Percentiles rank a stretch among this genome's conserved stretches.
Conservation (phyloP, 805 yeast genomes). For the Kluyveromyces lactis region DNA sequence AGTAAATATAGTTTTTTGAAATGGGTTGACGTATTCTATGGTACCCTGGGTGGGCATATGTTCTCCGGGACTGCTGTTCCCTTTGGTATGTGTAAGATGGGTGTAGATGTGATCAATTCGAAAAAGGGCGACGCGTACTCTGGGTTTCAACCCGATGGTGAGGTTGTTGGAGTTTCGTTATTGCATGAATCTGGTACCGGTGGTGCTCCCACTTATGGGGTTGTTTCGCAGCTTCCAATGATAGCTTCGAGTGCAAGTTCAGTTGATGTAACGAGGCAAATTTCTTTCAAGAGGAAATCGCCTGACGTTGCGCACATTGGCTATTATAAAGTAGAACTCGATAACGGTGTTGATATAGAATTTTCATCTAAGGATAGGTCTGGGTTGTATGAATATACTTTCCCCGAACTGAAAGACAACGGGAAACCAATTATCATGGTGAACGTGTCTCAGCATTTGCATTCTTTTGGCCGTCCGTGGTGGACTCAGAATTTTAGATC, state of each 20-base stretch:
- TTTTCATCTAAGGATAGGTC: conserved; percentile 25
- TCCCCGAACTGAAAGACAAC: conserved; percentile 8
- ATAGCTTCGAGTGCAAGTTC: conserved; percentile 9
- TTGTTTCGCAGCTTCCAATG: conserved; percentile 28
- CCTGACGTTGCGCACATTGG: conserved; percentile 24
- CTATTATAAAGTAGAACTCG: conserved; percentile 18
- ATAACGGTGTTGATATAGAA: conserved; percentile 20
- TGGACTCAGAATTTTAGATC: conserved; percentile 29
- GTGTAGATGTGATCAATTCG: conserved; percentile 25
- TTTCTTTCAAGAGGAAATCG: conserved; percentile 9
- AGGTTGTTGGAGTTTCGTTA: conserved; percentile 29
- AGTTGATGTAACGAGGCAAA: conserved; percentile 9
- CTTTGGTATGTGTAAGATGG: conserved; percentile 33
- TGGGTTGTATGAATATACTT: conserved; percentile 23
- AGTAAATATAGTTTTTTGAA: conserved; percentile 5
- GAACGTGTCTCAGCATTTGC: conserved; percentile 26
- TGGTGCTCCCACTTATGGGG: conserved; percentile 33
- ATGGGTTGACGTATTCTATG: conserved; percentile 30
- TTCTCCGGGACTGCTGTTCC: conserved; percentile 32
- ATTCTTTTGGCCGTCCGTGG: conserved; percentile 24
- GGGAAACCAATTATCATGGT: conserved; percentile 15
- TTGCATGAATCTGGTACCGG: conserved; percentile 35
- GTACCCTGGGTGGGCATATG: conserved; percentile 30
- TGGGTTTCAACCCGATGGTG: conserved; percentile 29
- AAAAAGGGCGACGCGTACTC: conserved; percentile 27